Base-by-base conservation (phyloP, 2,329 filamentous ascomycete species). In the Alternaria tenuissima region DNA sequence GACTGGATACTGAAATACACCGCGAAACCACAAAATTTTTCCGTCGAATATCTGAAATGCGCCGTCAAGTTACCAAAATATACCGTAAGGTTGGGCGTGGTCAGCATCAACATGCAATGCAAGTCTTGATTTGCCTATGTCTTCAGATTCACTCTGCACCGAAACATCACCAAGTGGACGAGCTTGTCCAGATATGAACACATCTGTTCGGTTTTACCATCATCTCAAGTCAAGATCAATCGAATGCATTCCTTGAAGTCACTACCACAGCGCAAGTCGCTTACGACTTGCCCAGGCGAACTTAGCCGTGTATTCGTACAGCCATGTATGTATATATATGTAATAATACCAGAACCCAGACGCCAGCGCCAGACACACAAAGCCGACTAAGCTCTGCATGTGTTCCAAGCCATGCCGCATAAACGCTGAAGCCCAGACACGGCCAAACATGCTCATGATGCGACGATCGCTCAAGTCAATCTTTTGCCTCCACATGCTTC, bases 341-440 rank as follows among this genome's bases (percentile, higher is more conserved):
- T 36, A 36, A 36, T 36, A 7, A 61, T 47, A 55, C 51, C 36
- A 43, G 30, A 62, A 46, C 46, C 51, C 46, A 55, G 41, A 60
- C 53, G 53, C 59, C 55, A 62, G 56, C 59, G 55, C 55, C 59
- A 47, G 39, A 59, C 12, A 59, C 26, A 55, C 43, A 57, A 41
- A 38, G 59, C 38, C 41, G 43, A 47, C 38, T 41, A n/a, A 61
- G 59, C 38, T 26, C 51, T 44, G 20, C 24, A 26, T 36, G 8
- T 43, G 22, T 26, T 39, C 39, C 7, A 22, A 14, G 36, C 42
- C 24, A 53, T 41, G 43, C 24, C 53, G 43, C 43, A 55, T 32
- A 11, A 55, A 55, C 44, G 34, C 53, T 55, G 34, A 43, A 48
- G 42, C 52, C n/a, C 55, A 53, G 41, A 44, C 22, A 44, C 18